Evolutionary conservation across 2,329 filamentous ascomycete species (phyloP), one percentile per base, ranked within the genome.

Genomic region (Arthrinium puccinioides): DNA sequence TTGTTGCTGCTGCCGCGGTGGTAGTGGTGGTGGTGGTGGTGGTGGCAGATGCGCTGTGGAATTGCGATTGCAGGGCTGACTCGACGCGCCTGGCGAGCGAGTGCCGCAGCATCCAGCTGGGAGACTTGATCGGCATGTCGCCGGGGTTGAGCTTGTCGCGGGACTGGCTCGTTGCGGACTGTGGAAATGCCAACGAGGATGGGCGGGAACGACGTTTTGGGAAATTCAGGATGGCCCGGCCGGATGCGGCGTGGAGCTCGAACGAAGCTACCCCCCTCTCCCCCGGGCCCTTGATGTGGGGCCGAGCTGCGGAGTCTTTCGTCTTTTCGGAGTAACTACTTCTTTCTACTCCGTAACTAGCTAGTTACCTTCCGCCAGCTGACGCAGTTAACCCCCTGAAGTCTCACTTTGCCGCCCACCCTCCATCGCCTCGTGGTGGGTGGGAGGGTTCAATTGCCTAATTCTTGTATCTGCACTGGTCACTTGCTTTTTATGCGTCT

Each of bases 41-140:
- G 24, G 30, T 21, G 21, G 20, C 16, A 9, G 25, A 25, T 19
- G 30, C 21, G 29, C 36, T 38, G 19, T 38, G 49, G 42, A 43
- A 41, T 41, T 48, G 51, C 20, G 41, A 44, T 21, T 50, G 38
- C 37, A 56, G 46, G 26, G 52, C 41, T 18, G 44, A 33, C 36
- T 51, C 46, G 39, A 54, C 42, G 26, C 48, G 48, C 4, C 44
- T 44, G 31, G 47, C 50, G 40, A 56, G 49, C 16, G 39, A 40
- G 21, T 44, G 45, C 25, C 45, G 43, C 21, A 51, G 38, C 15
- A 49, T 21, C 39, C 47, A 47, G 33, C 43, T 40, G 28, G 43
- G 27, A 10, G 43, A 42, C 44, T 50, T 53, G 54, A 57, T 58
- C 25, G n/a, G n/a, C n/a, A n/a, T n/a, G 29, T 33, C 18, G 6